phyloP scores from a whole-genome alignment of 192 early-diverging fungal species.

The Coemansia reversa region DNA sequence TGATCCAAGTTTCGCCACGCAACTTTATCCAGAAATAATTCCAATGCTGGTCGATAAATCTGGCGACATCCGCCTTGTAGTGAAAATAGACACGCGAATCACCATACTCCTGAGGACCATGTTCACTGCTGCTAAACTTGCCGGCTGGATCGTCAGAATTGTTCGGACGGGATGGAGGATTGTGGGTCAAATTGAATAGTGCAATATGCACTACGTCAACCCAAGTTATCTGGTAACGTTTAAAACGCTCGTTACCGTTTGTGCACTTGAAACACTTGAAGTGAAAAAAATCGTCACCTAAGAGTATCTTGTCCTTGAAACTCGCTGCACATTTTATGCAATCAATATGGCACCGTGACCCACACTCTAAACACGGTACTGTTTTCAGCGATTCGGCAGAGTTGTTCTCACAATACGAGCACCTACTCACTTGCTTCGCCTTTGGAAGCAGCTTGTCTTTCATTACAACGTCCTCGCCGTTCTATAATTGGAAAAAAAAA shows the following conservation, averaged over 20 bases:
- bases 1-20: slow-evolving; percentile 62
- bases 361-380: slow-evolving; percentile 51
- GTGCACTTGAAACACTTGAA: slow-evolving; percentile 62
- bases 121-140: slow-evolving; percentile 52
- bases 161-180: slow-evolving; percentile 30
- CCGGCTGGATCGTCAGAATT: slow-evolving; percentile 29
- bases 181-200: slow-evolving; percentile 63
- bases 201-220: slow-evolving; percentile 67
- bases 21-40: slow-evolving; percentile 64
- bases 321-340: slow-evolving; percentile 58
- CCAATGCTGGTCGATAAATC: slow-evolving; percentile 70
- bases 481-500: slow-evolving; percentile 10
- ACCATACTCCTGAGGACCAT: slow-evolving; percentile 55
- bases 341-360: slow-evolving; percentile 56
- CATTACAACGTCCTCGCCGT: slow-evolving; percentile 49
- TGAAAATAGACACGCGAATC: slow-evolving; percentile 54
- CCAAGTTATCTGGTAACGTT: slow-evolving; percentile 61
- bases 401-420: slow-evolving; percentile 53
- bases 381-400: slow-evolving; percentile 56
- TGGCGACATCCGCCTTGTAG: slow-evolving; percentile 63
- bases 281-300: slow-evolving; percentile 70
- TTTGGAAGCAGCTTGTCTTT: slow-evolving; percentile 54
- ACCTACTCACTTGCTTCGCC: slow-evolving; percentile 54
- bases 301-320: slow-evolving; percentile 59
- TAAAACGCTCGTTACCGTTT: slow-evolving; percentile 57